Percentiles rank a stretch among this genome's conserved stretches.
These are phyloP conservation scores for Kwoniella newhampshirensis DNA, from an alignment of 768 basidiomycete genomes.

Conservation along the genomic window DNA sequence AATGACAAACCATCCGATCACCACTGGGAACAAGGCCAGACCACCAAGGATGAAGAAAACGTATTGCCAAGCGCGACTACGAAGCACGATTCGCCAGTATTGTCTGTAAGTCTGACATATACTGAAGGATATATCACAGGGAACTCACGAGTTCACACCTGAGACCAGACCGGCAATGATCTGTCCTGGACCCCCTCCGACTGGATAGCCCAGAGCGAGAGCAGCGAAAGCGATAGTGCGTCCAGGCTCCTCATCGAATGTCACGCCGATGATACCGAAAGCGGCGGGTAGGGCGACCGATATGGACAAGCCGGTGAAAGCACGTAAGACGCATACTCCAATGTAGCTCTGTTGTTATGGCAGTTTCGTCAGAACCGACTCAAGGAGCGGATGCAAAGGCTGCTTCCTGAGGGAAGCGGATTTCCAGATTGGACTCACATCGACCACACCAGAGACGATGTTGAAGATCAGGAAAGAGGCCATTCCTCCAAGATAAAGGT, in stretches of 20 bases:
- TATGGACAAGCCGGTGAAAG: conserved; percentile 32
- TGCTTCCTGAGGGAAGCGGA: too few relatives aligned
- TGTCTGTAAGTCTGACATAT: neutral
- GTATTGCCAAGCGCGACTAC: conserved; percentile 55
- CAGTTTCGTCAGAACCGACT: neutral
- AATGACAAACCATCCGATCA: conserved; percentile 63
- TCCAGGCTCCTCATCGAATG: conserved; percentile 45
- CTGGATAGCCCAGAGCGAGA: conserved; percentile 75
- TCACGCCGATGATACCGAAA: conserved; percentile 34
- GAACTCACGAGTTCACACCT: conserved; percentile 11
- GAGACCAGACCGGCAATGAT: conserved; percentile 65
- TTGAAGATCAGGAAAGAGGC: conserved; percentile 61
- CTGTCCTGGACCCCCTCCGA: conserved; percentile 70
- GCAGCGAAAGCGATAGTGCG: conserved; percentile 77
- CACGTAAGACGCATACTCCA: conserved; percentile 33
- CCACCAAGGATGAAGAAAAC: conserved; percentile 65
- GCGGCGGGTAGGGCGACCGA: conserved; percentile 31
- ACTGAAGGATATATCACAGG: neutral
- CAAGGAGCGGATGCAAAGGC: too few relatives aligned
- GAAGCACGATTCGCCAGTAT: neutral
- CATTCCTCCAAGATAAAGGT: conserved; percentile 65
- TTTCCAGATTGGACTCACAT: conserved; percentile 3
- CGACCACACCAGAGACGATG: conserved; percentile 51
- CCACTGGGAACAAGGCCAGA: conserved; percentile 59
- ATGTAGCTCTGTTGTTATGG: conserved; percentile 29